phyloP scores from a whole-genome alignment of 805 yeast genomes.

The Ogataea zsoltii region DNA sequence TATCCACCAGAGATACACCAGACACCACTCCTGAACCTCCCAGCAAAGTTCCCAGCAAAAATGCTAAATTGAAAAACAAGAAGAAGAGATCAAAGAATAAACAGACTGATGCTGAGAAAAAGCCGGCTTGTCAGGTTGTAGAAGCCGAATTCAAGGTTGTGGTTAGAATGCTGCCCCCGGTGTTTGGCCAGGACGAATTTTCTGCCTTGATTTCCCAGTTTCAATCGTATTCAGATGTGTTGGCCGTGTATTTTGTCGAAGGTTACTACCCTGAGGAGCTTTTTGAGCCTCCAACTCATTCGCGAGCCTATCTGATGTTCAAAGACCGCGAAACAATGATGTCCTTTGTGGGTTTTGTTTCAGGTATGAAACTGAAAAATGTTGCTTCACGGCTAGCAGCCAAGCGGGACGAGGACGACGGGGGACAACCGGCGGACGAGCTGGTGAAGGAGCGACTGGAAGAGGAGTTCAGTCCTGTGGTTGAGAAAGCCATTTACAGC shows the following conservation, averaged over 20 bases:
- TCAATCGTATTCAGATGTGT: slow-evolving; percentile 4
- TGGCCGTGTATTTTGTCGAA: slow-evolving; percentile 38
- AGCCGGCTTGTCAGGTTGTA: neutral
- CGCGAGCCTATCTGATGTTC: slow-evolving; percentile 43
- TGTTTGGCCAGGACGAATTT: slow-evolving; percentile 33
- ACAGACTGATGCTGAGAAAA: neutral
- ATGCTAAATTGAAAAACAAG: slow-evolving; percentile 3
- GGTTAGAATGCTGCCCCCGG: slow-evolving; percentile 48
- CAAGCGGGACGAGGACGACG: slow-evolving; percentile 1
- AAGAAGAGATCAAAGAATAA: neutral
- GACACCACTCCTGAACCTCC: neutral
- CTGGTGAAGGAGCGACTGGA: neutral
- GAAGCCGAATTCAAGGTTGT: slow-evolving; percentile 31
- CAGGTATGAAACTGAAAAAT: neutral
- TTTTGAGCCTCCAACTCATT: slow-evolving; percentile 40
- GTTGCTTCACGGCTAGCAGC: neutral
- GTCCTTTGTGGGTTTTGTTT: neutral
- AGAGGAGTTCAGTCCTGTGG: slow-evolving; percentile 36
- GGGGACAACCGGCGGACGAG: too few species aligned
- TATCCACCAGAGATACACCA: neutral
- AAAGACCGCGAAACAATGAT: slow-evolving; percentile 28
- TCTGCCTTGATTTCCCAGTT: slow-evolving; percentile 4
- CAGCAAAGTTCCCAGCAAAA: too few species aligned
- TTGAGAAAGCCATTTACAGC: slow-evolving; percentile 37
- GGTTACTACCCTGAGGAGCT: slow-evolving; percentile 42